Evolutionary conservation across 768 basidiomycete species (phyloP).

Genomic region (Phanerodontia chrysosporium): DNA sequence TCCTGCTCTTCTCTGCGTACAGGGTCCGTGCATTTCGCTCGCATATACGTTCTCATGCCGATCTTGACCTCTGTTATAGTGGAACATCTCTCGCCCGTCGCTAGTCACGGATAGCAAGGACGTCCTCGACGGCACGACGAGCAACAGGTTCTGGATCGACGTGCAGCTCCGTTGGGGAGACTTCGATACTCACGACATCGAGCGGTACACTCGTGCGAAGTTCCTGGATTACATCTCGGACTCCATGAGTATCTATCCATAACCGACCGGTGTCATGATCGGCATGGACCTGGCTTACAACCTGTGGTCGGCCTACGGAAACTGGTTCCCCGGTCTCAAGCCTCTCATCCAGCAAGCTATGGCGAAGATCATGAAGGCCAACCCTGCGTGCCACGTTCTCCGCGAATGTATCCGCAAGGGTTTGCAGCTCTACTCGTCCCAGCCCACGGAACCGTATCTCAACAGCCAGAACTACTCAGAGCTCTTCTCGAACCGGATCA

Average conservation of each 20-base stretch:
- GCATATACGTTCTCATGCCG: constrained; percentile 2
- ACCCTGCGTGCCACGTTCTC: constrained; percentile 94
- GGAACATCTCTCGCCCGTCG: constrained; percentile 98
- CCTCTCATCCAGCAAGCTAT: constrained; percentile 97
- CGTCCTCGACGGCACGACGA: constrained; percentile 94
- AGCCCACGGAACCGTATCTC: constrained; percentile 97
- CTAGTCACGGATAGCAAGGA: constrained; percentile 95
- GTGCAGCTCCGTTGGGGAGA: constrained; percentile 96
- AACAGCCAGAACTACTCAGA: constrained; percentile 99
- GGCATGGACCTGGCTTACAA: constrained; percentile 99
- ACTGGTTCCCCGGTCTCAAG: constrained; percentile 99
- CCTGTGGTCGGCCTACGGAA: constrained; percentile 96
- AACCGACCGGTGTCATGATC: constrained; percentile 97
- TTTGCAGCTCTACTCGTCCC: constrained; percentile 96
- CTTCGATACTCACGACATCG: constrained; percentile 98
- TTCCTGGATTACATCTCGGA: constrained; percentile 98
- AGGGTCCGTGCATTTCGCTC: constrained; percentile 41
- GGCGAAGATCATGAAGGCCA: constrained; percentile 99
- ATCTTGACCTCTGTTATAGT: constrained; percentile 40
- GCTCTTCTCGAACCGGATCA: constrained; percentile 97
- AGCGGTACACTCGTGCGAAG: constrained; percentile 97
- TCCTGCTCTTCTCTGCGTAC: constrained; percentile 92
- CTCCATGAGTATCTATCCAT: constrained; percentile 98
- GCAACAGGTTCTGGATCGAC: constrained; percentile 98
- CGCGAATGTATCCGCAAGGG: constrained; percentile 99